Evolutionary conservation across 176 grass and related monocot genomes (phyloP).

Genomic region (Cenchrus fungigraminus): DNA sequence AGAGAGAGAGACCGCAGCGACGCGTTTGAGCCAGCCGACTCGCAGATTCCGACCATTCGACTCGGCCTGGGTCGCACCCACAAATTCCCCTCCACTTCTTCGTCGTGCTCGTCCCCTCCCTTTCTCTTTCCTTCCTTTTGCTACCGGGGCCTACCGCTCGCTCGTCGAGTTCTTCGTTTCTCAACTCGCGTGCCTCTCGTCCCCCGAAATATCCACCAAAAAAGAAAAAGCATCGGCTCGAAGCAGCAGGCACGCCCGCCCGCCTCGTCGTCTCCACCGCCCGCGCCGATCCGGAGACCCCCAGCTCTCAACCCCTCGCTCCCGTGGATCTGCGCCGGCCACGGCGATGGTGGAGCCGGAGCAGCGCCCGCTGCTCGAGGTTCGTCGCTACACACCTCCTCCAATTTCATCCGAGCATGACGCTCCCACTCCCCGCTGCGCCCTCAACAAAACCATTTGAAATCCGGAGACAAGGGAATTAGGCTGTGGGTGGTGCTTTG

Average conservation of each 20-base stretch:
- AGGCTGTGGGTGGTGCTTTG: not conserved
- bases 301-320: not conserved
- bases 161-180: not conserved
- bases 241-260: not conserved
- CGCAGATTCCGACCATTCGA: not conserved
- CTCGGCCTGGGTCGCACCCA: not conserved
- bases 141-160: not conserved
- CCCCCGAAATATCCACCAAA: not conserved
- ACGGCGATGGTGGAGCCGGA: constrained; percentile 36
- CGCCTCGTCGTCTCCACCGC: not conserved
- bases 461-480: not conserved
- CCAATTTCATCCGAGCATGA: not conserved
- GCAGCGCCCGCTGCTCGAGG: constrained; percentile 41
- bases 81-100: not conserved
- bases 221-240: not conserved
- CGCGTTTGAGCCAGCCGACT: not conserved
- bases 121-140: not conserved
- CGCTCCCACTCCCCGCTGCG: not conserved
- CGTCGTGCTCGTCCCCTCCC: not conserved
- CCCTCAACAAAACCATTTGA: not conserved
- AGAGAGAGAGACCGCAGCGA: not conserved
- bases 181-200: not conserved
- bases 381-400: not conserved
- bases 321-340: constrained; percentile 24
- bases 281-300: constrained; percentile 8